Evolutionary conservation across 805 yeast genomes (phyloP).

Genomic region (Huiozyma sinensis): DNA sequence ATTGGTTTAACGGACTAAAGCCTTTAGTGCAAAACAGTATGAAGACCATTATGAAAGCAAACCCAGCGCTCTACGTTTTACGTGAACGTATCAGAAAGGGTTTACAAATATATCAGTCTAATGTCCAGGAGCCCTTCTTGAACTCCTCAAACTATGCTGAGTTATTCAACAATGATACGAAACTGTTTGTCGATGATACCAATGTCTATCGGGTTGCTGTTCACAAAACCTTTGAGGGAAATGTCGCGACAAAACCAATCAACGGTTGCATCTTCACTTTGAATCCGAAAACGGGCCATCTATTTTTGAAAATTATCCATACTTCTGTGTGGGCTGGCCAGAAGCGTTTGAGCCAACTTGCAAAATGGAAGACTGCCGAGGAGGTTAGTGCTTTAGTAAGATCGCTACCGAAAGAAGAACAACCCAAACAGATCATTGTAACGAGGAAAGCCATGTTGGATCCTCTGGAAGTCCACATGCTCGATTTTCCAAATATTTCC

Average conservation of each 20-base stretch:
- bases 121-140: conserved; percentile 83
- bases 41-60: conserved; percentile 88
- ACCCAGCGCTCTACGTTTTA: conserved; percentile 83
- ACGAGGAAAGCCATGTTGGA: conserved; percentile 86
- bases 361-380: conserved; percentile 98
- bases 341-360: conserved; percentile 80
- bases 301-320: conserved; percentile 81
- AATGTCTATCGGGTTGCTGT: conserved; percentile 89
- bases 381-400: conserved; percentile 87
- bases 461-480: conserved; percentile 93
- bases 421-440: conserved; percentile 84
- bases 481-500: conserved; percentile 87
- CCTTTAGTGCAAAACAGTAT: conserved; percentile 83
- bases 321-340: conserved; percentile 97
- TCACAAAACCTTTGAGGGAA: conserved; percentile 87
- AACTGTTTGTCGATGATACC: conserved; percentile 84
- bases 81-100: conserved; percentile 93
- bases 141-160: conserved; percentile 87
- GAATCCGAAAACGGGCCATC: conserved; percentile 84
- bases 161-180: conserved; percentile 71
- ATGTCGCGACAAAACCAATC: conserved; percentile 80
- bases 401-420: conserved; percentile 85
- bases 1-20: conserved; percentile 94
- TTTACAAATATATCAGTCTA: conserved; percentile 83
- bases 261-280: conserved; percentile 88